Percentiles rank a stretch among this genome's conserved stretches.
Conservation (phyloP, 192 early-diverging fungal genomes). For the Polychytrium aggregatum region DNA sequence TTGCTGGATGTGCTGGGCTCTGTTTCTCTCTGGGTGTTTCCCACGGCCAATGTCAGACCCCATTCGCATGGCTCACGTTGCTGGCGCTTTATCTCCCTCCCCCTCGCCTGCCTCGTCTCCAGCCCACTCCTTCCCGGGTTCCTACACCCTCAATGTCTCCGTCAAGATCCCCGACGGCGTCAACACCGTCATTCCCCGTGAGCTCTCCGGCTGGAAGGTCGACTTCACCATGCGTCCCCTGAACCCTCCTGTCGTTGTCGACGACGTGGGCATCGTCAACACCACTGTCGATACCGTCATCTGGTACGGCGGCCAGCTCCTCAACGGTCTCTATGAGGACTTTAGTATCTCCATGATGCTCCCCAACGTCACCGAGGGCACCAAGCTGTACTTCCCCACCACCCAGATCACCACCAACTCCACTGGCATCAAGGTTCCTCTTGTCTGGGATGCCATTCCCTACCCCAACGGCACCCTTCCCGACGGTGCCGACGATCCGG, state of each 20-base stretch:
- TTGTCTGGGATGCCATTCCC: neutral
- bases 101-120: neutral
- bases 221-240: constrained; percentile 9
- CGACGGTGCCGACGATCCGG: constrained; percentile 1
- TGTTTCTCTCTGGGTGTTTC: too few relatives aligned
- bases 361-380: constrained; percentile 17
- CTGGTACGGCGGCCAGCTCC: constrained; percentile 15
- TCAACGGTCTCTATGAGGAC: constrained; percentile 15
- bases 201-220: constrained; percentile 16
- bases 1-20: too few relatives aligned
- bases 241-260: constrained; percentile 10
- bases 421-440: neutral
- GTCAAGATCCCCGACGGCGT: constrained; percentile 20
- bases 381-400: neutral
- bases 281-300: constrained; percentile 19
- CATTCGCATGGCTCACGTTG: neutral
- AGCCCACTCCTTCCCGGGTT: constrained; percentile 20
- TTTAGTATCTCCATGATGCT: constrained; percentile 11
- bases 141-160: constrained; percentile 9
- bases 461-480: neutral
- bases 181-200: constrained; percentile 15
- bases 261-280: constrained; percentile 15
- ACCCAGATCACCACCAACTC: constrained; percentile 9
- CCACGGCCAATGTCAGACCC: neutral
- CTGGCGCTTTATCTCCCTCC: neutral